Base-by-base conservation (phyloP, 495 filamentous ascomycete species). In the Penicillium samsonianum region DNA sequence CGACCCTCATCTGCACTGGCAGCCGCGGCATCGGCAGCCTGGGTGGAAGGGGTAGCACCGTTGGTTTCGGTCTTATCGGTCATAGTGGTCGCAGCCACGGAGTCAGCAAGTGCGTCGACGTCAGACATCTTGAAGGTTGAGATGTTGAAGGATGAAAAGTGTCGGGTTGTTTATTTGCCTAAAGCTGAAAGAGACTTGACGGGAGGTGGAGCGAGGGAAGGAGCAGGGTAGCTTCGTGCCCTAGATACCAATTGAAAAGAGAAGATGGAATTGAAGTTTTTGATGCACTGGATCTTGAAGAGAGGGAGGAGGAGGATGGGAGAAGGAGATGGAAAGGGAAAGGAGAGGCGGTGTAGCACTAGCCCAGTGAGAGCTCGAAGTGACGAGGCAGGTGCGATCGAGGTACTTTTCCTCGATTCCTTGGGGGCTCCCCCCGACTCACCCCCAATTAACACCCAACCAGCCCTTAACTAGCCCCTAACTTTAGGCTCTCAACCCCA, bases 1-100 rank as follows among this genome's bases (percentile, higher is more conserved):
- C 94, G 90, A 73, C 94, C 95, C 80, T 98, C 94, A 74, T 94
- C 92, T 71, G 94, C 94, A 80, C 91, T 96, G 78, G 92, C 91
- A 69, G 92, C 86, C 62, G 93, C 92, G 71, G 93, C 92, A 73
- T 94, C 91, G 42, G 74, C 61, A 66, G 91, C 86, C 81, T 87
- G 80, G 58, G 82, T 72, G 57, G 78, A 71, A 84, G 91, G 81
- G 78, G 90, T 89, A 78, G 91, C 87, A 77, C 89, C 87, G 82
- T 90, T 88, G 71, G 91, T 83, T 78, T 90, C 65, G 73, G 85
- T 73, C 74, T 87, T 81, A 72, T 82, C 76, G 76, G 65, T 69
- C 56, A 73, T 52, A 51, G 67, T 61, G 66, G 78, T 69, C 53
- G 73, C 65, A 66, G 78, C 75, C 72, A 79, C 51, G 68, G 67